Conservation (phyloP, 768 basidiomycete genomes). For the Dioszegia aurantiaca region DNA sequence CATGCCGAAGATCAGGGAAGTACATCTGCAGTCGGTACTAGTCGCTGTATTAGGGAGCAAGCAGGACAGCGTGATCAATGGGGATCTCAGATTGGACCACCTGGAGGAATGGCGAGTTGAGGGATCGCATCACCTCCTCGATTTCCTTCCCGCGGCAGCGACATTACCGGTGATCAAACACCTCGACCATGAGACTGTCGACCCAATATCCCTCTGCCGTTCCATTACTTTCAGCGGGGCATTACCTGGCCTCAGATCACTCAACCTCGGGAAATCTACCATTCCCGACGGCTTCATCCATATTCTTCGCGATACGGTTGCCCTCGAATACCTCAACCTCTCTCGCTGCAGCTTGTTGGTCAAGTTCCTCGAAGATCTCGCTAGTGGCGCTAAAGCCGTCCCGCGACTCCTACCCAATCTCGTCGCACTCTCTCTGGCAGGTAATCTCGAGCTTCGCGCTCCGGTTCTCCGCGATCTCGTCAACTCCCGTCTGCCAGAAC, state of each 20-base stretch:
- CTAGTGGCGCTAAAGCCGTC: neutral
- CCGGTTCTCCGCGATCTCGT: constrained; percentile 18
- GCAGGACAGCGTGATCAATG: no score
- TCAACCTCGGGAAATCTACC: constrained; percentile 27
- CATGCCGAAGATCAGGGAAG: no score
- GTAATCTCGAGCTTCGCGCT: constrained; percentile 13
- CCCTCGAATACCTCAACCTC: constrained; percentile 33
- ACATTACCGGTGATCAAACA: no score
- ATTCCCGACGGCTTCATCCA: constrained; percentile 11
- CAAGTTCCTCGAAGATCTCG: constrained; percentile 25
- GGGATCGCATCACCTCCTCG: no score
- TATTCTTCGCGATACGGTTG: constrained; percentile 16
- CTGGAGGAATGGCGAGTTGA: neutral
- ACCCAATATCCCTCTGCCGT: neutral
- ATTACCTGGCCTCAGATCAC: constrained; percentile 15
- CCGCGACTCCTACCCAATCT: constrained; percentile 9
- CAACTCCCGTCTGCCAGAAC: constrained; percentile 1
- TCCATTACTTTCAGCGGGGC: constrained; percentile 4
- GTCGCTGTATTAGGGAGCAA: no score
- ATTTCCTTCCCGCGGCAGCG: no score
- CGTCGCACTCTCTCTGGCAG: constrained; percentile 4
- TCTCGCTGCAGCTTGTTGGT: constrained; percentile 23
- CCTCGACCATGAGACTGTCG: constrained; percentile 12
- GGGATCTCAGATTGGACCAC: no score
- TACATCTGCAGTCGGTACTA: no score